Percentiles rank a stretch among this genome's conserved stretches.
phyloP scores from a whole-genome alignment of 441 rosid species.

The Erodium trifolium region DNA sequence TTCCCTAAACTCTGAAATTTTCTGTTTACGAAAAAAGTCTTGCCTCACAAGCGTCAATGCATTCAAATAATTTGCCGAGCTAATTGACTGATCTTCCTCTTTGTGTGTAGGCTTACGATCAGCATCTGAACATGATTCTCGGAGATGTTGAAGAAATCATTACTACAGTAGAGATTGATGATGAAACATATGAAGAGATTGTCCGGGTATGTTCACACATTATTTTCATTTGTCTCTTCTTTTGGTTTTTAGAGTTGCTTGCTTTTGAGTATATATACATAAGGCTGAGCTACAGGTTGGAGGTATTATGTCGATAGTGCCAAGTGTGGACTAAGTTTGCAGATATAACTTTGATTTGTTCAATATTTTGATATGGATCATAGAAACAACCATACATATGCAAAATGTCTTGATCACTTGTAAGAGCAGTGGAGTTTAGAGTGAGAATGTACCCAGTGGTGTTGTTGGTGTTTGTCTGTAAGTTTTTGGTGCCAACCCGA shows the following conservation, averaged over 20 bases:
- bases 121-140: conserved; percentile 96
- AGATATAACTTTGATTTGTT: neutral
- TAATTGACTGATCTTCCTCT: neutral
- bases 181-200: conserved; percentile 96
- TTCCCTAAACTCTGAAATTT: neutral
- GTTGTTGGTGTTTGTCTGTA: no score
- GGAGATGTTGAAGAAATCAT: conserved; percentile 97
- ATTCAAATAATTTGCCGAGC: neutral
- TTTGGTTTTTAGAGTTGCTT: neutral
- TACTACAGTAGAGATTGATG: conserved; percentile 92
- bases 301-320: neutral
- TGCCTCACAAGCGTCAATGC: neutral
- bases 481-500: no score
- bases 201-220: conserved; percentile 57
- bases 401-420: no score
- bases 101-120: conserved; percentile 73
- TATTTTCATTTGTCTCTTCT: conserved; percentile 7
- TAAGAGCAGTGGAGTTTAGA: no score
- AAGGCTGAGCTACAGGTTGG: neutral
- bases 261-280: neutral
- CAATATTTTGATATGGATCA: neutral
- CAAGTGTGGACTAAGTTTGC: neutral
- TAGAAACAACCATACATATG: no score
- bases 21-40: neutral
- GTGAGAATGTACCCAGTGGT: no score